Percentiles rank a stretch among this genome's conserved stretches.
phyloP scores from a whole-genome alignment of 139 green algal genomes.

The Nannochloris sp. region DNA sequence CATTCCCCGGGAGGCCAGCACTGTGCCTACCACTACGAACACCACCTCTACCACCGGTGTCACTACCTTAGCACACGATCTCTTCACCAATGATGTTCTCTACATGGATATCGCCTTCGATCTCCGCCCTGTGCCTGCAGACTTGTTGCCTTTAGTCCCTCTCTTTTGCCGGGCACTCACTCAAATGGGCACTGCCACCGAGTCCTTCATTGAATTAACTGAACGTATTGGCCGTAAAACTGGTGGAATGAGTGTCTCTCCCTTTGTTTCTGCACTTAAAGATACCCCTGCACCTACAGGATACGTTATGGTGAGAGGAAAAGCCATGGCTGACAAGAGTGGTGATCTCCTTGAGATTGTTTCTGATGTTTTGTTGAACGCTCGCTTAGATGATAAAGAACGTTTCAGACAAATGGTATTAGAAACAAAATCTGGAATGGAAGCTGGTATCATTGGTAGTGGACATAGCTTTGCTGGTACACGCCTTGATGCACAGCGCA shows the following conservation, averaged over 20 bases:
- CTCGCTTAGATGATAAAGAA: constrained; percentile 75
- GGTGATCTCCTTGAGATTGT: constrained; percentile 84
- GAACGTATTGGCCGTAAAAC: constrained; percentile 97
- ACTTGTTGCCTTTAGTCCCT: constrained; percentile 90
- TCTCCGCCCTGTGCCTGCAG: constrained; percentile 54
- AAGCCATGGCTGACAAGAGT: constrained; percentile 84
- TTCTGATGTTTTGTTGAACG: constrained; percentile 72
- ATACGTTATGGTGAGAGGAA: constrained; percentile 84
- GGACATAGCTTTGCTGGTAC: constrained; percentile 78
- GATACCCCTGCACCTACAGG: constrained; percentile 56
- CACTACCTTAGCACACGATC: constrained; percentile 86
- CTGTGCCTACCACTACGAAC: constrained; percentile 72
- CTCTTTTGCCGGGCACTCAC: constrained; percentile 89
- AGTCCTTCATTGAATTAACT: constrained; percentile 90
- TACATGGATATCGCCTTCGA: constrained; percentile 84
- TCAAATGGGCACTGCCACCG: constrained; percentile 82
- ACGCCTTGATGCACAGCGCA: constrained; percentile 82
- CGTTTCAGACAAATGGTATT: constrained; percentile 94
- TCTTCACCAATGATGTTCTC: constrained; percentile 98
- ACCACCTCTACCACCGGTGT: constrained; percentile 37
- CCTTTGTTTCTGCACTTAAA: constrained; percentile 61
- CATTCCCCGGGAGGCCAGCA: constrained; percentile 75
- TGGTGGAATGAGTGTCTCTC: constrained; percentile 83
- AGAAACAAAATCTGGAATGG: constrained; percentile 83
- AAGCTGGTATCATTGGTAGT: constrained; percentile 64